Evolutionary conservation across 192 early-diverging fungal genomes (phyloP).

Genomic region (Coemansia sp.): DNA sequence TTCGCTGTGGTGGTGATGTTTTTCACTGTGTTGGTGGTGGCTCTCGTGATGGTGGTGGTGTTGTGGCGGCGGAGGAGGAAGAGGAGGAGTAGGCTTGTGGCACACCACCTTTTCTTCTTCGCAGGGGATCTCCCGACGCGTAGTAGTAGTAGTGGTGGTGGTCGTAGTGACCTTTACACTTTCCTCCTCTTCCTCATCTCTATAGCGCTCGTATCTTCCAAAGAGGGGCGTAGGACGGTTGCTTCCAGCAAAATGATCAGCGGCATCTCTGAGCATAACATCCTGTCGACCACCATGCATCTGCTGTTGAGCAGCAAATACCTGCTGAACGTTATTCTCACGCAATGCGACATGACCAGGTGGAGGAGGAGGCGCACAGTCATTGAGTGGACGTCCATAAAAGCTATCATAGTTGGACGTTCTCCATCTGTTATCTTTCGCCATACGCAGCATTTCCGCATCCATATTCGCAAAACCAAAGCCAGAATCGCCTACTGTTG

Average conservation of each 20-base stretch:
- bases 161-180: conserved; percentile 38
- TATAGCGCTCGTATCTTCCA: conserved; percentile 11
- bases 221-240: conserved; percentile 34
- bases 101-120: conserved; percentile 7
- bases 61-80: conserved; percentile 5
- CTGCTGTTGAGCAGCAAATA: conserved; percentile 25
- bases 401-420: conserved; percentile 17
- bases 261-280: conserved; percentile 33
- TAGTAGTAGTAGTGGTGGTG: conserved; percentile 43
- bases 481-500: conserved; percentile 35
- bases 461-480: conserved; percentile 51
- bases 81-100: conserved; percentile 13
- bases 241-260: conserved; percentile 26
- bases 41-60: neutral
- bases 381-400: conserved; percentile 26
- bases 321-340: conserved; percentile 30
- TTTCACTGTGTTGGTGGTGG: conserved; percentile 1
- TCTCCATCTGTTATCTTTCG: conserved; percentile 43
- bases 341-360: conserved; percentile 30
- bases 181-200: conserved; percentile 19
- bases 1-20: conserved; percentile 12
- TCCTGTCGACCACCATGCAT: conserved; percentile 32
- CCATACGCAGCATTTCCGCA: conserved; percentile 43
- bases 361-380: conserved; percentile 11
- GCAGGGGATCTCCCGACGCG: conserved; percentile 12